phyloP scores from a whole-genome alignment of 495 filamentous ascomycete species.

The Neurospora sp. region DNA sequence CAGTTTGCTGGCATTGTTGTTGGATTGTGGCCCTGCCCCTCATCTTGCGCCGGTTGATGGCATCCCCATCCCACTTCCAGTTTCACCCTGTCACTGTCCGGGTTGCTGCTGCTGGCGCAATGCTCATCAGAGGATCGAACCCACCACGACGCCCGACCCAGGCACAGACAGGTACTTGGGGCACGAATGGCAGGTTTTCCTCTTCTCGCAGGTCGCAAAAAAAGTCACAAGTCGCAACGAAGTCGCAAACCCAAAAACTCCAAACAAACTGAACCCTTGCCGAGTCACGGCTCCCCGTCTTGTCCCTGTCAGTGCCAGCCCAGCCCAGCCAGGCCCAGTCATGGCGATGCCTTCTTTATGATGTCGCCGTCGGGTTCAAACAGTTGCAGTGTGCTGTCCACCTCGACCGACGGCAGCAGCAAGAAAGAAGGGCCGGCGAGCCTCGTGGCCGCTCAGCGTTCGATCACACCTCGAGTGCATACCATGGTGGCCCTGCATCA shows the following conservation, averaged over 20 bases:
- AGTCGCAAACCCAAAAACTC: neutral
- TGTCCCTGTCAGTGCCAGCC: neutral
- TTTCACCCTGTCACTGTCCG: neutral
- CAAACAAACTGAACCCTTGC: neutral
- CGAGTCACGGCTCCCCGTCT: neutral
- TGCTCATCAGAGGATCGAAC: neutral
- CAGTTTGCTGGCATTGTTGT: neutral
- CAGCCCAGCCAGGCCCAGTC: neutral
- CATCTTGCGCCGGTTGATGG: neutral
- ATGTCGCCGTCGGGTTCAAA: neutral
- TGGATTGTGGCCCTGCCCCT: neutral
- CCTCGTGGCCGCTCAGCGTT: neutral
- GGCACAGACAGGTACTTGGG: neutral
- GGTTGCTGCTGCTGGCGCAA: neutral
- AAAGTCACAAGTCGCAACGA: neutral
- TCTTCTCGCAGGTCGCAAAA: neutral
- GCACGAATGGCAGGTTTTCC: neutral
- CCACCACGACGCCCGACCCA: neutral
- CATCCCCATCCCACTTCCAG: neutral
- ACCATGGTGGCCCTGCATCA: constrained; percentile 4
- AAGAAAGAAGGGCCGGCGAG: neutral
- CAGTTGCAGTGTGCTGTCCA: neutral
- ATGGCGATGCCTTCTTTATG: neutral
- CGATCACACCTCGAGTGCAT: constrained; percentile 14
- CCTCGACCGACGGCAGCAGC: neutral